phyloP scores from a whole-genome alignment of 2,329 filamentous ascomycete genomes.

The Parasarocladium wereldwijsianum region DNA sequence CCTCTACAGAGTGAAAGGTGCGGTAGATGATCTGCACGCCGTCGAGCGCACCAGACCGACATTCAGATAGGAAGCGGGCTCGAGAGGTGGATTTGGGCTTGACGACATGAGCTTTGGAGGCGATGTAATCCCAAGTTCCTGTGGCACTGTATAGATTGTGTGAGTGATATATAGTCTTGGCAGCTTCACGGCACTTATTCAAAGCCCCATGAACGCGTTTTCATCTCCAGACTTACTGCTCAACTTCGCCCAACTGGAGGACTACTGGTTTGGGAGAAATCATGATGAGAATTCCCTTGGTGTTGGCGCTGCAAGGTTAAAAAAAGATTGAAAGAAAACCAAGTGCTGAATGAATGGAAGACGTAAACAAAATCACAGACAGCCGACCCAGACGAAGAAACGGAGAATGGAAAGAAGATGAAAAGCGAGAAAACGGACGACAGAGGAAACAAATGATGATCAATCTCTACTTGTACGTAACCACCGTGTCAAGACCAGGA shows the following conservation, averaged over 20 bases:
- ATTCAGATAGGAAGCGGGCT: slow-evolving; percentile 54
- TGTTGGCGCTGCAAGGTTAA: too few relatives aligned
- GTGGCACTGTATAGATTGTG: slow-evolving; percentile 36
- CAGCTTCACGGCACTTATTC: background rate
- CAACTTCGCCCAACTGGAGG: slow-evolving; percentile 23
- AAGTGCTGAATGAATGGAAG: too few relatives aligned
- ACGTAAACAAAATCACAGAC: too few relatives aligned
- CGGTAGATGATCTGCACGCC: slow-evolving; percentile 52
- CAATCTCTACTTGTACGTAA: too few relatives aligned
- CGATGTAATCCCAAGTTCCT: slow-evolving; percentile 47
- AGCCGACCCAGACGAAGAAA: too few relatives aligned
- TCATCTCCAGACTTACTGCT: slow-evolving; percentile 17
- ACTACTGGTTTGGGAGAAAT: slow-evolving; percentile 16
- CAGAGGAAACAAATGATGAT: too few relatives aligned
- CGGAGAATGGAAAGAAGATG: too few relatives aligned
- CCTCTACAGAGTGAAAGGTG: slow-evolving; percentile 47
- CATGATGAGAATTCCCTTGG: slow-evolving; percentile 10
- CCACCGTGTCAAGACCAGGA: too few relatives aligned
- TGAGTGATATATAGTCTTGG: background rate
- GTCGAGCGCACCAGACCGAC: slow-evolving; percentile 48
- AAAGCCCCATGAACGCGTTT: background rate
- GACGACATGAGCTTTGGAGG: slow-evolving; percentile 49
- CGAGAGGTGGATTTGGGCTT: slow-evolving; percentile 46
- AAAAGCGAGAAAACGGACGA: too few relatives aligned
- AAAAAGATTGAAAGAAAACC: too few relatives aligned